Conservation (phyloP, 2,329 filamentous ascomycete genomes). For the Sporothrix euskadiensis region DNA sequence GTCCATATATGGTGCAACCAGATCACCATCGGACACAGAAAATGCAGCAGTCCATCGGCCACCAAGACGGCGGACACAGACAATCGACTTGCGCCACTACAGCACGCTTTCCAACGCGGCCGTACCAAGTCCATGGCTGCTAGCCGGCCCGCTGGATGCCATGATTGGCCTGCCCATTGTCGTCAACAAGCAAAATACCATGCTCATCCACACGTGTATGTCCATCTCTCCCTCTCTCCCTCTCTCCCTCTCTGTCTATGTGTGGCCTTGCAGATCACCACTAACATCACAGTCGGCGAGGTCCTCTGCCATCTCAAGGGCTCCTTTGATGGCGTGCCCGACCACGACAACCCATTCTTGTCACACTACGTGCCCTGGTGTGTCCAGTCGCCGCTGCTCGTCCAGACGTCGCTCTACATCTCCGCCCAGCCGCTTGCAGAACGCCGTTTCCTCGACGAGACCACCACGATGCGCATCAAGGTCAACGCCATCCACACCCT, state of each 20-base stretch:
- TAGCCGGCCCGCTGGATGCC: slow-evolving; percentile 31
- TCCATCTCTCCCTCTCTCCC: background rate
- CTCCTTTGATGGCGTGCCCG: slow-evolving; percentile 48
- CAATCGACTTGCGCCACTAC: background rate
- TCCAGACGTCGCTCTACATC: slow-evolving; percentile 49
- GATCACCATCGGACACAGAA: background rate
- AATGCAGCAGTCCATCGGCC: background rate
- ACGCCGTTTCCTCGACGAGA: slow-evolving; percentile 45
- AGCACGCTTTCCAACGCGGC: background rate
- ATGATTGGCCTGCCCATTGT: slow-evolving; percentile 32
- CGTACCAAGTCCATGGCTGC: slow-evolving; percentile 27
- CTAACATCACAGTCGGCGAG: slow-evolving; percentile 43
- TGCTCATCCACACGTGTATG: slow-evolving; percentile 34
- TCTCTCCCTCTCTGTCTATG: too few relatives aligned
- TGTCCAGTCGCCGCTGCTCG: slow-evolving; percentile 48
- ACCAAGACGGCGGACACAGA: background rate
- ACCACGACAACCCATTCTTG: slow-evolving; percentile 46
- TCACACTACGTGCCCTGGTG: slow-evolving; percentile 49
- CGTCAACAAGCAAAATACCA: slow-evolving; percentile 32
- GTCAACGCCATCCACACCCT: slow-evolving; percentile 46
- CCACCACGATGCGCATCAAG: slow-evolving; percentile 44
- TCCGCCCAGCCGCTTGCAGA: slow-evolving; percentile 51
- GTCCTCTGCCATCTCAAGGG: slow-evolving; percentile 51
- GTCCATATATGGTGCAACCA: background rate
- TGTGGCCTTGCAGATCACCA: background rate